These are phyloP conservation scores for Serendipita sp. DNA, from an alignment of 768 basidiomycete genomes.

Conservation along the genomic window DNA sequence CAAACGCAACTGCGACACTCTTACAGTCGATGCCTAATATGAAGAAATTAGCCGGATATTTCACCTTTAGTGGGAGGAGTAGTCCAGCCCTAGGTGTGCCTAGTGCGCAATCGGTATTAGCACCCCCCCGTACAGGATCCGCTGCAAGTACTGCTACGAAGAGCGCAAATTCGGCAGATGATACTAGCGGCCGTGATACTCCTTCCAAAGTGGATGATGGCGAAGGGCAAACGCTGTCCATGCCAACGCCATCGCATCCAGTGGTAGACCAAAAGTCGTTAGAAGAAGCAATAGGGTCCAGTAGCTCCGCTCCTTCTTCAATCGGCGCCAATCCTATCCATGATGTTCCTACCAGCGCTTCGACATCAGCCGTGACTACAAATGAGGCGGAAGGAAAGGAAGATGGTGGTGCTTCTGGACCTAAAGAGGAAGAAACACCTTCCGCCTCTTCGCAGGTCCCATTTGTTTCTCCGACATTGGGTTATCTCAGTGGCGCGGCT, in stretches of 20 bases:
- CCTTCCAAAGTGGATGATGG: background rate
- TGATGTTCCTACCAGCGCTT: too few species aligned
- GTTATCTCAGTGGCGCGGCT: background rate
- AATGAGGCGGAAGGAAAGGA: background rate
- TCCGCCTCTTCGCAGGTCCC: background rate
- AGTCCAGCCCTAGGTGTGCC: background rate
- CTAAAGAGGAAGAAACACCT: background rate
- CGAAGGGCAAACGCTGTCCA: background rate
- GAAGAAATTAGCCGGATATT: slow-evolving; percentile 1
- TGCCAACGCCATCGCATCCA: background rate
- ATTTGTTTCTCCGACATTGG: background rate
- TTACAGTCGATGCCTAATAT: background rate
- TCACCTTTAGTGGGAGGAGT: background rate
- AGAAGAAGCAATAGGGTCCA: background rate
- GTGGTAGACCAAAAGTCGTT: background rate
- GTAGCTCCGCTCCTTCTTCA: too few species aligned
- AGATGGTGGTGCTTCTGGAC: background rate
- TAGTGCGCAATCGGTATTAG: background rate
- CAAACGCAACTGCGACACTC: background rate
- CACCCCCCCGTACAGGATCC: background rate
- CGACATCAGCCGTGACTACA: too few species aligned
- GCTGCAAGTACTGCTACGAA: background rate
- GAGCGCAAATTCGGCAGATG: too few species aligned
- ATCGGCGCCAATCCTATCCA: too few species aligned
- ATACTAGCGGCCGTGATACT: too few species aligned